A percentile compares a stretch with the other conserved stretches of the same genome.
Conservation (phyloP, 2,329 filamentous ascomycete genomes). For the Cladosporium colombiae region DNA sequence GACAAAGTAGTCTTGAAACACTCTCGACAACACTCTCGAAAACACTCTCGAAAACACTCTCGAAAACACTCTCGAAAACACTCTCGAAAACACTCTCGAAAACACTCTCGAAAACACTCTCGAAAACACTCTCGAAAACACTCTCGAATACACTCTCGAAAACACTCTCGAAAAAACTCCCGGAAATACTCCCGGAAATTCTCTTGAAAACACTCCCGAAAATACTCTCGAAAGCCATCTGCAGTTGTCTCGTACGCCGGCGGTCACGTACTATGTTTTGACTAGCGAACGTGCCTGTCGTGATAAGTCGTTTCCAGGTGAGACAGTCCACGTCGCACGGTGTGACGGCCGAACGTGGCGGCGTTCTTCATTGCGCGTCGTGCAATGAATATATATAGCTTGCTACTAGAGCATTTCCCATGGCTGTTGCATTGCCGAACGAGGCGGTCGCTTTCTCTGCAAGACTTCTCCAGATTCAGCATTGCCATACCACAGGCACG, state of each 20-base stretch:
- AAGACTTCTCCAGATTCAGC: constrained; percentile 16
- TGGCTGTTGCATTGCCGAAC: constrained; percentile 14
- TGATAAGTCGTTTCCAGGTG: neutral
- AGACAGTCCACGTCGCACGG: neutral
- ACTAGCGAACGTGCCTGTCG: neutral
- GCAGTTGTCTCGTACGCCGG: neutral
- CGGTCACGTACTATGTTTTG: neutral
- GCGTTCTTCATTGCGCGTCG: constrained; percentile 10
- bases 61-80: neutral
- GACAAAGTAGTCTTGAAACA: neutral
- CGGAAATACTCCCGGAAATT: too few species aligned
- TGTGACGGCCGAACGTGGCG: constrained; percentile 3
- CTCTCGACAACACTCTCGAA: neutral
- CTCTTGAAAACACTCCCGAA: neutral
- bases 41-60: neutral
- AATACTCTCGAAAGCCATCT: neutral
- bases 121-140: neutral
- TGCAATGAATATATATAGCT: constrained; percentile 10
- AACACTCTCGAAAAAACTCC: neutral
- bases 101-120: neutral
- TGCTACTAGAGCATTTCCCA: constrained; percentile 12
- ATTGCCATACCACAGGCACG: constrained; percentile 17
- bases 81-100: neutral
- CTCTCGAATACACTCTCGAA: neutral
- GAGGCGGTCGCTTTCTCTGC: constrained; percentile 12